Evolutionary conservation across 306 rosid genomes (phyloP).

Genomic region (Nissolia schottii): DNA sequence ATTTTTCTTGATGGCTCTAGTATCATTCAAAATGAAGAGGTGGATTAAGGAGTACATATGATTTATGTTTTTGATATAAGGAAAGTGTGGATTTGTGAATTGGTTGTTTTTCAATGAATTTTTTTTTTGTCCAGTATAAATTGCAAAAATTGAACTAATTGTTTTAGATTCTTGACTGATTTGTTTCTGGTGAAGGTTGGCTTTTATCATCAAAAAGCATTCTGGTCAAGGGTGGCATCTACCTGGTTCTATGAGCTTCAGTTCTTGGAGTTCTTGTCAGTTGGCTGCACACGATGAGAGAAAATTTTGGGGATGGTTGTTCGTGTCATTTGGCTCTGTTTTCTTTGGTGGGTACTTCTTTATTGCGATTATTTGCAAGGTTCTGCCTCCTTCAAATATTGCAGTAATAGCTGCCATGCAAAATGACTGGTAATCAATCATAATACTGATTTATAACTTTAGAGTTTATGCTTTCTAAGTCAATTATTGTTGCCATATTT

Average conservation of each 20-base stretch:
- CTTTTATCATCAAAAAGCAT: too few relatives aligned
- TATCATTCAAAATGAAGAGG: too few relatives aligned
- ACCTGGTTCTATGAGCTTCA: slow-evolving; percentile 8
- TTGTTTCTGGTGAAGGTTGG: too few relatives aligned
- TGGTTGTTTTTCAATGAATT: too few relatives aligned
- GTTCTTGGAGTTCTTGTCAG: background rate
- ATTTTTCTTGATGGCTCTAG: too few relatives aligned
- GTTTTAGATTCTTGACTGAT: too few relatives aligned
- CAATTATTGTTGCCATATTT: background rate
- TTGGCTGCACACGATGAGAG: slow-evolving; percentile 20
- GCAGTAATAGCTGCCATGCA: slow-evolving; percentile 56
- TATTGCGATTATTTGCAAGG: slow-evolving; percentile 58
- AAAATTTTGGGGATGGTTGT: slow-evolving; percentile 50
- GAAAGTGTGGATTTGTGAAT: too few relatives aligned
- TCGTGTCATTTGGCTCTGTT: slow-evolving; percentile 42
- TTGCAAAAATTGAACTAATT: too few relatives aligned
- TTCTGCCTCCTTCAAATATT: slow-evolving; percentile 53
- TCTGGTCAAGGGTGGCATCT: background rate
- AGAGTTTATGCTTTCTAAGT: background rate
- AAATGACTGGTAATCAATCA: slow-evolving; percentile 62
- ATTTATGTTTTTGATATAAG: too few relatives aligned
- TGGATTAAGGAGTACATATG: too few relatives aligned
- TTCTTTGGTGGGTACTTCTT: slow-evolving; percentile 52
- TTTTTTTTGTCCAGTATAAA: too few relatives aligned
- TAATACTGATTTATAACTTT: background rate